Evolutionary conservation across 352 stramenopile genomes (phyloP), one percentile per base, ranked within the genome.

Genomic region (Globisporangium lucens): DNA sequence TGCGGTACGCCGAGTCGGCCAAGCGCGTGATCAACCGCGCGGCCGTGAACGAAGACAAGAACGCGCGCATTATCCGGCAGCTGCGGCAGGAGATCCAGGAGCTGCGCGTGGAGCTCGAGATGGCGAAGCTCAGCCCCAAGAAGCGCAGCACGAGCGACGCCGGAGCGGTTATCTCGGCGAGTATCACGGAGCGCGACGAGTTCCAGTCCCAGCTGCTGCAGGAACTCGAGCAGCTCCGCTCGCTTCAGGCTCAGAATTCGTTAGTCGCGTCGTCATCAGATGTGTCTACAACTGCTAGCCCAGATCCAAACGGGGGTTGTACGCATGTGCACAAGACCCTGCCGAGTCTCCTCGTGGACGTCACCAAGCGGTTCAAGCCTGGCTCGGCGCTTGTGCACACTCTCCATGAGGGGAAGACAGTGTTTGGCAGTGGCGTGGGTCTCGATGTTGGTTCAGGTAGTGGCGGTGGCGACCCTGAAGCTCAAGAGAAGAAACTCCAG

Each of bases 21-120:
- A 95, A 95, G 68, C 87, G 81, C 46, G 85, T 94, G 63, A 89
- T 94, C 69, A 95, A 95, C 51, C 78, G 83, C 9, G 85, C 85
- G 0, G 83, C 92, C 1, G 79, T 94, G 35, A 94, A 95, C 46
- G 87, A 95, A 75, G 87, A 95, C 62, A 83, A 87, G 52, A 95
- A 95, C 29, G 84, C 84, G 6, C 75, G 76, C 12, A 86, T 93
- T 17, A 94, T 95, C 53, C 85, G 87, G 0, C 78, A 93, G 66
- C 65, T 94, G 43, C 84, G 84, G 1, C 71, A 94, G 49, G 84
- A 95, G 70, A 89, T 94, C 17, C 71, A 85, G 4, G 76, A 86
- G 15, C 69, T 94, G 17, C 71, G 71, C 24, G 55, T 58, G 0
- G 76, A 93, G 35, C 71, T 94, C 7, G 61, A 68, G 27, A 63